phyloP scores from a whole-genome alignment of 495 filamentous ascomycete genomes.

The Penicillium arizonense region DNA sequence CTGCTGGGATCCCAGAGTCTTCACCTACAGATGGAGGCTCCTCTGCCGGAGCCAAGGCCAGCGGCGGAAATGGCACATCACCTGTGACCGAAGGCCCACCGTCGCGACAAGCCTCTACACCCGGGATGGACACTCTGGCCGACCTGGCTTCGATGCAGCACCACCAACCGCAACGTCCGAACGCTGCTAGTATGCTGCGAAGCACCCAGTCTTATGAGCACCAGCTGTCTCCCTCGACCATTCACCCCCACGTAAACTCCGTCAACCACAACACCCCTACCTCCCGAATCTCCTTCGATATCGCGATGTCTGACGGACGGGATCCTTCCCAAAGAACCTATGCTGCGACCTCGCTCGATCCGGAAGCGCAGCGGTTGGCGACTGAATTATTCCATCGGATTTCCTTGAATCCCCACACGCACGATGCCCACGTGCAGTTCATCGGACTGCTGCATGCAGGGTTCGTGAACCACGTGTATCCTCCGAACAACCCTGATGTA shows the following conservation, averaged over 20 bases:
- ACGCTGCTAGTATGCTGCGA: slow-evolving; percentile 39
- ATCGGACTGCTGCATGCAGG: slow-evolving; percentile 64
- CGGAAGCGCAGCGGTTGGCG: slow-evolving; percentile 52
- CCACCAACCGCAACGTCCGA: slow-evolving; percentile 53
- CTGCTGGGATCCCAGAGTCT: slow-evolving; percentile 31
- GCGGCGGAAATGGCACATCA: slow-evolving; percentile 33
- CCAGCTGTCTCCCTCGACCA: slow-evolving; percentile 49
- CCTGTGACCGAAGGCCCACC: slow-evolving; percentile 31
- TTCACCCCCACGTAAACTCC: slow-evolving; percentile 46
- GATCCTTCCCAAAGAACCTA: slow-evolving; percentile 49
- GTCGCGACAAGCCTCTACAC: slow-evolving; percentile 51
- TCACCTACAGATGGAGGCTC: slow-evolving; percentile 30
- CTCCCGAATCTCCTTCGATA: slow-evolving; percentile 53
- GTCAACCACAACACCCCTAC: slow-evolving; percentile 51
- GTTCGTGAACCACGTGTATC: slow-evolving; percentile 55
- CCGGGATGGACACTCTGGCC: slow-evolving; percentile 64
- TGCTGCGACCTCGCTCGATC: slow-evolving; percentile 49
- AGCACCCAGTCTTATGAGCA: slow-evolving; percentile 47
- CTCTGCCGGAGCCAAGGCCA: slow-evolving; percentile 25
- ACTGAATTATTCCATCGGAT: slow-evolving; percentile 54
- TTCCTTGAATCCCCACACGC: slow-evolving; percentile 60
- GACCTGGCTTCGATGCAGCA: slow-evolving; percentile 68
- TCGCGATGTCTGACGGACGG: slow-evolving; percentile 54
- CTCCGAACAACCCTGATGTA: slow-evolving; percentile 45
- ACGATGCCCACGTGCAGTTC: slow-evolving; percentile 62